Base-by-base conservation (phyloP, 108 stramenopile species). In the Nitzschia palea region DNA sequence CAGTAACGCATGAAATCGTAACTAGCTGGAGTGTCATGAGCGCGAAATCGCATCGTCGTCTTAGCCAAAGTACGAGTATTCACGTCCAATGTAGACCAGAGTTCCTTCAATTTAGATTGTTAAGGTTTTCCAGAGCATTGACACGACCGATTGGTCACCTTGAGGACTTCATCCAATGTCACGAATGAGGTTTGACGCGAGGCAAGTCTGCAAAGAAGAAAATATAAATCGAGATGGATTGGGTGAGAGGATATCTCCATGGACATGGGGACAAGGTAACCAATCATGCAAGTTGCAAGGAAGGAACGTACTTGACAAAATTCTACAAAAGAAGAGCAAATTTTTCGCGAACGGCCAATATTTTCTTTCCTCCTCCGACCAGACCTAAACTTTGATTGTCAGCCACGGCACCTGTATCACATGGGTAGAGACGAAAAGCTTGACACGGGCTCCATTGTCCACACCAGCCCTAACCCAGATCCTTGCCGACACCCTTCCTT, bases 81-180 rank as follows among this genome's bases (percentile, higher is more conserved):
- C 98, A 62, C 95, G 81, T 47, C 82, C 86, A 80, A 98, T 98
- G 80, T 98, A 98, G 44, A 66, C 73, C 45, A 98, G 76, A n/a
- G 86, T 82, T 4, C 59, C 77, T 75, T 97, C 89, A 77, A 98
- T 98, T 50, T 91, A 92, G 98, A 84, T 97, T 95, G 50, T 97
- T 98, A 18, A 98, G 97, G 80, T 97, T 97, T 76, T 98, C 98
- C 76, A 98, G 81, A 18, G 98, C 98, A 81, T 98, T 98, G 36
- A 97, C 97, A 71, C 98, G 91, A 50, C 97, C 98, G 93, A 76
- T 98, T 98, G 32, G 96, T 98, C 14, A 98, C 90, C 80, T 98
- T 98, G 78, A 97, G 77, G 9, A 97, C 97, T 78, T 98, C 98
- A 78, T 98, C 98, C 55, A 98, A 82, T 30, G 98, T 97, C 3